Conservation (phyloP, 345 rosid species). For the Viola odorata region DNA sequence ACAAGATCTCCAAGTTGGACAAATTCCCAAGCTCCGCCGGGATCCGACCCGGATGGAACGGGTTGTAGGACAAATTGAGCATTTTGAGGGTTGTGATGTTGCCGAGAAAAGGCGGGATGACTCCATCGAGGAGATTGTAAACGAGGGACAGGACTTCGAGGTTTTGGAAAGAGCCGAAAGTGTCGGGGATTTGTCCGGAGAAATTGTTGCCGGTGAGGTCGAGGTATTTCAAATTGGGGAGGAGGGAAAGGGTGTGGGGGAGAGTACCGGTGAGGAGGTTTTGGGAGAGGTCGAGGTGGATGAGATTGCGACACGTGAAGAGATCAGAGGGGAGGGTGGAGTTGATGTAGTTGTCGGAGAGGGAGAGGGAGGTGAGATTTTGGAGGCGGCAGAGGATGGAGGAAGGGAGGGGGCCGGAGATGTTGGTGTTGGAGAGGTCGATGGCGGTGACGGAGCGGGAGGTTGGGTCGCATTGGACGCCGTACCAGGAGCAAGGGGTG, state of each 20-base stretch:
- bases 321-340: conserved; percentile 57
- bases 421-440: conserved; percentile 50
- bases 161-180: conserved; percentile 53
- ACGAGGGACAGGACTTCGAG: conserved; percentile 85
- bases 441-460: conserved; percentile 52
- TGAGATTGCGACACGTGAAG: conserved; percentile 49
- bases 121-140: conserved; percentile 65
- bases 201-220: conserved; percentile 82
- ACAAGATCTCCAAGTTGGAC: conserved; percentile 69
- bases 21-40: conserved; percentile 88
- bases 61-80: conserved; percentile 86
- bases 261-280: conserved; percentile 74
- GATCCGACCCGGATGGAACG: conserved; percentile 65
- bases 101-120: conserved; percentile 59
- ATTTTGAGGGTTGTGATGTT: conserved; percentile 56
- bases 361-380: conserved; percentile 42
- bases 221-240: conserved; percentile 45
- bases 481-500: conserved; percentile 57
- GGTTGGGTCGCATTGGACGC: conserved; percentile 41
- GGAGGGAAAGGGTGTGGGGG: conserved; percentile 48
- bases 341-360: conserved; percentile 61
- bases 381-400: conserved; percentile 60
- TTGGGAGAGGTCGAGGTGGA: conserved; percentile 69
- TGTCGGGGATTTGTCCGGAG: conserved; percentile 77
- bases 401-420: conserved; percentile 74